Evolutionary conservation across 148 eudicot species (phyloP).

Genomic region (Silene latifolia): DNA sequence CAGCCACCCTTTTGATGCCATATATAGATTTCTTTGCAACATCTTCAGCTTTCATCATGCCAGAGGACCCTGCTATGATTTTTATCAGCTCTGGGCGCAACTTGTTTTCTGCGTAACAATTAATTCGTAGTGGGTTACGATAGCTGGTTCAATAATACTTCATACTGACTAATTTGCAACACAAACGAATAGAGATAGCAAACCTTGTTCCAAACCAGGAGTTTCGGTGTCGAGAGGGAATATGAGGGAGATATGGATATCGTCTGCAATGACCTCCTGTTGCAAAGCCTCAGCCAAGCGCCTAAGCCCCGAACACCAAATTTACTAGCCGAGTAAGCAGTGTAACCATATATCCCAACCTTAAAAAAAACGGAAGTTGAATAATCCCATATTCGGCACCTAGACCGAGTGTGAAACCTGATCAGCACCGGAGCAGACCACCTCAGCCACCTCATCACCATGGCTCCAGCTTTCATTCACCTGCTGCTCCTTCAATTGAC

Average conservation of each 20-base stretch:
- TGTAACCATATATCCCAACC: conserved; percentile 94
- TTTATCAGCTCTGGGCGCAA: conserved; percentile 60
- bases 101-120: conserved; percentile 65
- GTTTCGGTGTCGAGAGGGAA: conserved; percentile 96
- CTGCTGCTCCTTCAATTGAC: no score
- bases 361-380: no score
- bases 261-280: conserved; percentile 78
- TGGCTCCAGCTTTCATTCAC: no score
- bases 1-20: conserved; percentile 70
- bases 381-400: no score
- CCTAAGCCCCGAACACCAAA: conserved; percentile 91
- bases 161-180: no score
- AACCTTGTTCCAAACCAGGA: conserved; percentile 81
- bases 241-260: conserved; percentile 78
- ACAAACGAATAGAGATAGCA: not conserved
- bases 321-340: conserved; percentile 95
- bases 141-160: no score
- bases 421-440: no score
- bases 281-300: conserved; percentile 90
- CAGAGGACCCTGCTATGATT: conserved; percentile 74
- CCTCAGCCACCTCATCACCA: no score
- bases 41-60: conserved; percentile 79
- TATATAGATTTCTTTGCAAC: conserved; percentile 69
- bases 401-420: no score
- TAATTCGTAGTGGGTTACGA: no score